These are phyloP conservation scores for Colletotrichum tabaci DNA, from an alignment of 2,329 filamentous ascomycete genomes.

Conservation along the genomic window DNA sequence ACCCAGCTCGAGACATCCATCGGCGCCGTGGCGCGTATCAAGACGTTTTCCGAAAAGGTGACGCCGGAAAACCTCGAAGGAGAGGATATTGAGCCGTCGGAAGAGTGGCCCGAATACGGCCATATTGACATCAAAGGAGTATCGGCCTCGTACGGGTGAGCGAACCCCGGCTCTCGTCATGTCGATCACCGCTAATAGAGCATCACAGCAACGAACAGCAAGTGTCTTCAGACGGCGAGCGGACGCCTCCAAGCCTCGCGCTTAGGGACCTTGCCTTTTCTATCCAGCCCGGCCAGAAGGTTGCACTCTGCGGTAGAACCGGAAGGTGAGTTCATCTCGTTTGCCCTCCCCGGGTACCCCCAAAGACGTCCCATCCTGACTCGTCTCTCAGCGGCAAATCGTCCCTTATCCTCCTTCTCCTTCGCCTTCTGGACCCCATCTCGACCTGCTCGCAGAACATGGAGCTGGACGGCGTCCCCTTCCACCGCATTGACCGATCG, in stretches of 20 bases:
- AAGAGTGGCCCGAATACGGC: constrained; percentile 43
- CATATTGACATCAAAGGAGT: constrained; percentile 42
- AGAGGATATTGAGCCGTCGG: constrained; percentile 29
- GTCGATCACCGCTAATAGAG: background rate
- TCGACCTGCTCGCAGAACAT: constrained; percentile 45
- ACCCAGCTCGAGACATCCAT: constrained; percentile 48
- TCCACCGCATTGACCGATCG: constrained; percentile 54
- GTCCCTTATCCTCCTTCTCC: constrained; percentile 51
- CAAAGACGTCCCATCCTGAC: background rate
- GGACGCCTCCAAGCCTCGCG: constrained; percentile 22
- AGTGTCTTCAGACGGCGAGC: background rate
- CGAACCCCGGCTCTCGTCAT: background rate
- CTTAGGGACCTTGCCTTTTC: constrained; percentile 39
- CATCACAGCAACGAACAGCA: constrained; percentile 24
- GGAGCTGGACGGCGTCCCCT: constrained; percentile 55
- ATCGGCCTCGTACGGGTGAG: constrained; percentile 42
- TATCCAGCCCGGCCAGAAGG: constrained; percentile 41
- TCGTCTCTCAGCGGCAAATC: constrained; percentile 51
- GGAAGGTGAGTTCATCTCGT: constrained; percentile 42
- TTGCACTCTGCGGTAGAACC: constrained; percentile 47
- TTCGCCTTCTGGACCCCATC: constrained; percentile 53
- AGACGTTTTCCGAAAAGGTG: constrained; percentile 43
- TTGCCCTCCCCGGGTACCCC: too few relatives aligned
- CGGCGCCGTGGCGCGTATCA: constrained; percentile 44
- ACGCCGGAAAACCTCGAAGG: constrained; percentile 35